phyloP scores from a whole-genome alignment of 2,329 filamentous ascomycete genomes.

The Colletotrichum sp. region DNA sequence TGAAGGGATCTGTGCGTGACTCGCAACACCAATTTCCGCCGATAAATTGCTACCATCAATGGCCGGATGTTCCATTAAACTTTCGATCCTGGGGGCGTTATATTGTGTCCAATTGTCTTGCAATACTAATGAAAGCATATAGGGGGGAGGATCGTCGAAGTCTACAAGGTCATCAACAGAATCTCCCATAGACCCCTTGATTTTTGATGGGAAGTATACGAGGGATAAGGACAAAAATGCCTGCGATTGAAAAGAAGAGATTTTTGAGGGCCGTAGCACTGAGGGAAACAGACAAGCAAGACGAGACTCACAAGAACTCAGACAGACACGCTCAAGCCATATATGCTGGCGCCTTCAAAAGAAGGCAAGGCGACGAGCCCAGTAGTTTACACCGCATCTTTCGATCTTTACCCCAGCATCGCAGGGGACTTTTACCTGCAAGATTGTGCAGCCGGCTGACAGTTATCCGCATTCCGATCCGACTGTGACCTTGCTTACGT shows the following conservation, averaged over 20 bases:
- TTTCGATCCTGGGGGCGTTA: background rate
- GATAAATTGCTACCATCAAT: background rate
- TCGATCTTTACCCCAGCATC: background rate
- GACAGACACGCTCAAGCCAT: background rate
- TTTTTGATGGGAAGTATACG: background rate
- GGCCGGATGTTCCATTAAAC: accelerated
- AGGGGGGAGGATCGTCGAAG: background rate
- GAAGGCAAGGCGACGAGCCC: background rate
- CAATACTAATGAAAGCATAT: accelerated
- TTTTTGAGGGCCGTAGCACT: background rate
- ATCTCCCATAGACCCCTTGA: background rate
- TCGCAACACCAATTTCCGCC: background rate
- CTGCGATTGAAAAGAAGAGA: background rate
- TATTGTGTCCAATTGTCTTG: background rate
- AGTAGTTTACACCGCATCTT: background rate
- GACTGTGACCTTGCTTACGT: background rate
- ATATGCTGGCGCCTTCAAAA: background rate
- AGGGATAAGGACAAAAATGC: accelerated
- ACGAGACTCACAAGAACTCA: background rate
- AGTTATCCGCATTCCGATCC: background rate
- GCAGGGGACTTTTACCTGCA: background rate
- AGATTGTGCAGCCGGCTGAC: background rate
- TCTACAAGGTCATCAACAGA: background rate
- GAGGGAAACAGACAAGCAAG: background rate
- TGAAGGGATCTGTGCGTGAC: background rate